A percentile compares a stretch with the other conserved stretches of the same genome.
phyloP scores from a whole-genome alignment of 78 protist species.

The Planoprotostelium fungivorum region DNA sequence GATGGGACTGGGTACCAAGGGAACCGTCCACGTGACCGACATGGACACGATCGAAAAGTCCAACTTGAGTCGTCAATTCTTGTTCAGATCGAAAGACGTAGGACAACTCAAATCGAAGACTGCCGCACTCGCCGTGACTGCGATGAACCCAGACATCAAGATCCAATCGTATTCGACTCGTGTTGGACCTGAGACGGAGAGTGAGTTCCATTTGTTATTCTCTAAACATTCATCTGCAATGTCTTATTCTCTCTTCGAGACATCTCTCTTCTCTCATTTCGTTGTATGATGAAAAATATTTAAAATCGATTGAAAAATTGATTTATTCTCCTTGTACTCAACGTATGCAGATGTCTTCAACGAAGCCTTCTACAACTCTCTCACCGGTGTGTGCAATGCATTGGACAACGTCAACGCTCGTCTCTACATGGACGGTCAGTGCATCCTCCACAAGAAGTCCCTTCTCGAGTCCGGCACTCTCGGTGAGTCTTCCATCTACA shows the following conservation, averaged over 20 bases:
- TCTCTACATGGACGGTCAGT: slow-evolving; percentile 86
- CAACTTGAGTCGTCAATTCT: slow-evolving; percentile 96
- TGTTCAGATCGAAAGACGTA: slow-evolving; percentile 88
- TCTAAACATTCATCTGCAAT: background rate
- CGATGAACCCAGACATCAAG: slow-evolving; percentile 87
- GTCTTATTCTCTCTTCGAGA: background rate
- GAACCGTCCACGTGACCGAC: slow-evolving; percentile 88
- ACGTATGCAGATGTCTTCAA: slow-evolving; percentile 65
- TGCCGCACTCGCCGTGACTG: slow-evolving; percentile 89
- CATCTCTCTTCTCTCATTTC: background rate
- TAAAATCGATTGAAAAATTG: background rate
- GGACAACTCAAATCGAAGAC: slow-evolving; percentile 79
- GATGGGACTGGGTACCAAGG: slow-evolving; percentile 85
- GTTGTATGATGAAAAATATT: background rate
- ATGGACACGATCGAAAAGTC: slow-evolving; percentile 93
- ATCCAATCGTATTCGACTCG: slow-evolving; percentile 58
- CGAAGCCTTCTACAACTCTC: slow-evolving; percentile 83
- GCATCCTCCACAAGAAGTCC: slow-evolving; percentile 86
- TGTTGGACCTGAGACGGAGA: slow-evolving; percentile 92
- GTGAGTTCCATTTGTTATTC: background rate
- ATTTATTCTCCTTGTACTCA: background rate
- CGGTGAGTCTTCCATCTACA: slow-evolving; percentile 85
- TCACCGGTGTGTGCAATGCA: slow-evolving; percentile 89
- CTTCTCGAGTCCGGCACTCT: slow-evolving; percentile 92
- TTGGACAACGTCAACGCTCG: slow-evolving; percentile 96